Base-by-base conservation (phyloP, 75 land plant species). In the Larix kaempferi region DNA sequence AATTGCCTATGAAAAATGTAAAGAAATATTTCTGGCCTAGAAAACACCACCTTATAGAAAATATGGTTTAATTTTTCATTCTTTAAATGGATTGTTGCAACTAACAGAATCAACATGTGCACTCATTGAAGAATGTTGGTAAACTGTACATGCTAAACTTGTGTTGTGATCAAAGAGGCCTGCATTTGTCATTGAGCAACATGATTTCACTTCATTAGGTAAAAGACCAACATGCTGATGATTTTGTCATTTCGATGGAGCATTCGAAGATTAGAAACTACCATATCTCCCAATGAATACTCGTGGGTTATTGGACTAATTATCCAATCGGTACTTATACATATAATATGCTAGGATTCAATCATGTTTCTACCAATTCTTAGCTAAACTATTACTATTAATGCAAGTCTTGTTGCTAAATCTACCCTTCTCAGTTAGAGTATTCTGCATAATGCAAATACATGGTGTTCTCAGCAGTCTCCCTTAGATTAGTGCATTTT, bases 121-220 rank as follows among this genome's bases (percentile, higher is more conserved):
- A 10, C 21, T 65, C 39, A 33, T 33, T 0, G 35, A 29, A 26
- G 16, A 29, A 29, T 64, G 25, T 64, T 64, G 37, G 35, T 27
- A 64, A 64, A 5, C 65, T 64, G 41, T 37, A 17, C 37, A 44
- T 6, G 11, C 37, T 19, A 26, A 67, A 35, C 11, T 67, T 37
- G 21, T 10, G 8, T 44, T 44, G 6, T 19, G 37, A 67, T 8
- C 2, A 67, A 67, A 67, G 49, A 33, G 49, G 21, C 49, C 39
- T 67, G 19, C 49, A 67, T 67, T 67, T 35, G 37, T 17, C 29
- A 35, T 67, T 37, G 71, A 67, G 49, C 71, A 67, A 37, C 44
- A 67, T 10, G 37, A 39, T 35, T 67, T 37, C n/a, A 5, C 52
- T 19, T 67, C 44, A 35, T 37, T 67, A 69, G 49, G 21, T 10